These are phyloP conservation scores for Periglandula ipomoeae DNA, from an alignment of 2,329 filamentous ascomycete genomes.

Conservation along the genomic window DNA sequence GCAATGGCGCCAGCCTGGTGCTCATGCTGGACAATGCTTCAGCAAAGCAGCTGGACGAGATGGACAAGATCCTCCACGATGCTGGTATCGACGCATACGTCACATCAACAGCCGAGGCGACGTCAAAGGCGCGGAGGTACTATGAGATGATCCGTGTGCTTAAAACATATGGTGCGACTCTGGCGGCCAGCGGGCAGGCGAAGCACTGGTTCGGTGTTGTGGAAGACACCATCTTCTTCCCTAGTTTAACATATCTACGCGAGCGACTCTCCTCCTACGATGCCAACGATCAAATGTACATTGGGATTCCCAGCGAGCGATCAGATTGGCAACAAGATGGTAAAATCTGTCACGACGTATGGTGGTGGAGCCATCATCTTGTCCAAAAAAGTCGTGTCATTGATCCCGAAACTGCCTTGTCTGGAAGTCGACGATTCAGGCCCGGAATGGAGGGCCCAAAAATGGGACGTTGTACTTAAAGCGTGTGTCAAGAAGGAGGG, in stretches of 20 bases:
- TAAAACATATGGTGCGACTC: conserved; percentile 21
- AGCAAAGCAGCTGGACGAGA: conserved; percentile 21
- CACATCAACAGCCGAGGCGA: conserved; percentile 19
- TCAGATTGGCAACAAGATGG: conserved; percentile 33
- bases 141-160: conserved; percentile 28
- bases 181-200: conserved; percentile 24
- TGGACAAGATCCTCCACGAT: conserved; percentile 21
- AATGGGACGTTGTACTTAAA: conserved; percentile 34
- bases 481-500: conserved; percentile 28
- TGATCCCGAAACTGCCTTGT: conserved; percentile 29
- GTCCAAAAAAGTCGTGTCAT: conserved; percentile 24
- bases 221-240: conserved; percentile 39
- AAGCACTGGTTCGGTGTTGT: conserved; percentile 35
- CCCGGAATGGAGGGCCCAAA: conserved; percentile 14
- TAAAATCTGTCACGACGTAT: conserved; percentile 26
- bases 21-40: conserved; percentile 31
- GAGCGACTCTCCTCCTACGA: conserved; percentile 27
- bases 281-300: conserved; percentile 23
- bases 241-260: conserved; percentile 30
- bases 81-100: conserved; percentile 32
- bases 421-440: conserved; percentile 15
- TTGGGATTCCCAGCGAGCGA: conserved; percentile 35
- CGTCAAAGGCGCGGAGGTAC: conserved; percentile 26
- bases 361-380: conserved; percentile 37
- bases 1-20: conserved; percentile 34